These are phyloP conservation scores for Dactylellina drechsleri DNA, from an alignment of 2,329 filamentous ascomycete genomes.

Conservation along the genomic window DNA sequence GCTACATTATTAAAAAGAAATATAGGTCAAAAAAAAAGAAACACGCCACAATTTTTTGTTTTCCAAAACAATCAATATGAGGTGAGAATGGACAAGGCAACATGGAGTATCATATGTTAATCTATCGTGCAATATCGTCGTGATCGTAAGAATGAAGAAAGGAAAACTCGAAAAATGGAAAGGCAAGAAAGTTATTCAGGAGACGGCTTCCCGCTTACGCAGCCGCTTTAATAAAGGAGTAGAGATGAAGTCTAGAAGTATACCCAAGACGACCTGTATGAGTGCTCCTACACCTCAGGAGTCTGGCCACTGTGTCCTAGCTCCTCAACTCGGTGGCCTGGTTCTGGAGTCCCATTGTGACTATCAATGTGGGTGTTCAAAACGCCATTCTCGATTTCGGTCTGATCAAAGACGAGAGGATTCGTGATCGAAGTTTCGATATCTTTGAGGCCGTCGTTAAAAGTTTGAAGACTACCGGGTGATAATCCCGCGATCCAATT, in stretches of 20 bases:
- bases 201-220: neutral
- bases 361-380: slow-evolving; percentile 51
- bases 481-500: slow-evolving; percentile 46
- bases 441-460: slow-evolving; percentile 39
- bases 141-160: neutral
- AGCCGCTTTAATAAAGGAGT: neutral
- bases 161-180: neutral
- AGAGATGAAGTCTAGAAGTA: slow-evolving; percentile 3
- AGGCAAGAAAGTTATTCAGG: neutral
- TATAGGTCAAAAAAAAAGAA: slow-evolving; percentile 3
- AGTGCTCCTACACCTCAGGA: slow-evolving; percentile 37
- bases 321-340: slow-evolving; percentile 26
- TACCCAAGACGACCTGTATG: slow-evolving; percentile 19
- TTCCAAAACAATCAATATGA: slow-evolving; percentile 1
- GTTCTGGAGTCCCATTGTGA: slow-evolving; percentile 41
- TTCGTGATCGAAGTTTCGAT: slow-evolving; percentile 33
- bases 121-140: no score
- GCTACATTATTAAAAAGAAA: slow-evolving; percentile 15
- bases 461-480: slow-evolving; percentile 38
- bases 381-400: slow-evolving; percentile 38
- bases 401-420: slow-evolving; percentile 30
- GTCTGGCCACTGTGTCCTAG: slow-evolving; percentile 24
- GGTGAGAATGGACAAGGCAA: neutral
- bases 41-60: neutral
- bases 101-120: no score